Percentiles rank a stretch among this genome's conserved stretches.
Evolutionary conservation across 257 asterid genomes (phyloP).

Genomic region (Salvia hispanica): DNA sequence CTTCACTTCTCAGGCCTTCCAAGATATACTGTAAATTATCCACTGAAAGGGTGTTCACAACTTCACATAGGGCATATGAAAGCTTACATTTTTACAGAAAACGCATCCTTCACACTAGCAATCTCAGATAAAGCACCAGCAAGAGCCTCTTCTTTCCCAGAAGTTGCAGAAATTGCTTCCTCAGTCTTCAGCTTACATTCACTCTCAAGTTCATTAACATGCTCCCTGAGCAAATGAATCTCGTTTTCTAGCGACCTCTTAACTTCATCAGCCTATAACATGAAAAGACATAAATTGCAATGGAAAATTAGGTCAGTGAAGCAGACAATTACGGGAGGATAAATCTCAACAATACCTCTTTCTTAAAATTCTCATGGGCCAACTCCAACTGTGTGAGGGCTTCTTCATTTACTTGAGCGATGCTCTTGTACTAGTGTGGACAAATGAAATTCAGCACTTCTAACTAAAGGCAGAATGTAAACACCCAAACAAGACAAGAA

Average conservation of each 20-base stretch:
- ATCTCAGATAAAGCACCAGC: slow-evolving; percentile 66
- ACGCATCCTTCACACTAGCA: slow-evolving; percentile 64
- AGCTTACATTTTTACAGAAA: slow-evolving; percentile 60
- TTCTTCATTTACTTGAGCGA: slow-evolving; percentile 81
- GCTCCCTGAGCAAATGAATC: slow-evolving; percentile 51
- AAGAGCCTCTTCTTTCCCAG: slow-evolving; percentile 79
- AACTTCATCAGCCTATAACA: slow-evolving; percentile 55
- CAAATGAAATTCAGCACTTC: slow-evolving; percentile 35
- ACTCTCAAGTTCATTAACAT: slow-evolving; percentile 59
- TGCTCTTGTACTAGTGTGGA: slow-evolving; percentile 75
- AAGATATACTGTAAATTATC: neutral
- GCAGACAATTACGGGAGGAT: slow-evolving; percentile 1
- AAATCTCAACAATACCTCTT: slow-evolving; percentile 51
- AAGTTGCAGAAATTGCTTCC: slow-evolving; percentile 66
- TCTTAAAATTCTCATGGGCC: slow-evolving; percentile 57
- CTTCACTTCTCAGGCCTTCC: neutral
- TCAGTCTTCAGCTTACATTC: slow-evolving; percentile 60
- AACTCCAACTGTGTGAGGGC: slow-evolving; percentile 77
- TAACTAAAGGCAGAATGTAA: slow-evolving; percentile 23
- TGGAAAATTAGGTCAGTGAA: slow-evolving; percentile 10
- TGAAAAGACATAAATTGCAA: slow-evolving; percentile 5
- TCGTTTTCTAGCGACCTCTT: slow-evolving; percentile 74
- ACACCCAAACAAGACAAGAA: neutral
- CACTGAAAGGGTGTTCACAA: neutral
- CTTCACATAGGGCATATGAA: neutral